Base-by-base conservation (phyloP, 2,329 filamentous ascomycete species). In the Colletotrichum aenigma region DNA sequence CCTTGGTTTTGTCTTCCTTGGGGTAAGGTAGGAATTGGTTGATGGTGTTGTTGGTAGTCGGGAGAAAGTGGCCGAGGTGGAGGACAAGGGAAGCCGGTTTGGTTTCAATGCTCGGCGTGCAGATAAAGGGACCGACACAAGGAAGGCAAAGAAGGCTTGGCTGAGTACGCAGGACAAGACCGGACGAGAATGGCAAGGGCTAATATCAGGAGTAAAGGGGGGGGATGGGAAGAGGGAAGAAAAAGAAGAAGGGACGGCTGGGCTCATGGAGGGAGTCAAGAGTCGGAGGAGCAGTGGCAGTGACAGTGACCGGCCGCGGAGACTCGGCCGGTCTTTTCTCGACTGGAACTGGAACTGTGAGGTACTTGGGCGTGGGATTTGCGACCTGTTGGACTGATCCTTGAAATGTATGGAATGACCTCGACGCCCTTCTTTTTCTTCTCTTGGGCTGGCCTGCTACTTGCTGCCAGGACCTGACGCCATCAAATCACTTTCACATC, bases 21-120 rank as follows among this genome's bases (percentile, higher is more conserved):
- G 13, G 36, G 38, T 26, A 18, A 24, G 26, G 24, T 43, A 48
- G n/a, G n/a, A 21, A 48, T 48, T 21, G 43, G 43, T 21, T 48
- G n/a, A 48, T 48, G 43, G 43, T 48, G 16, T 30, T 52, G 38
- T 52, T 43, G 21, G 28, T 48, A 55, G 38, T 64, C 32, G 24
- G 16, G 43, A 34, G 28, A n/a, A 65, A 48, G 48, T 32, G 43
- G 21, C 32, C 34, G 55, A 52, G 36, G 21, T 15, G 21, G 18
- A 66, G 24, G 60, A 75, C 74, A 69, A 69, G 70, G 65, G 65
- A 36, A 48, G 32, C 34, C 64, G n/a, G 68, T 71, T 66, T 70
- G 24, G 70, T 73, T 67, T 70, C 55, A 30, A 43, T 75, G n/a
- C 48, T 71, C 21, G 15, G 43, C 30, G 34, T 60, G 32, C 26